phyloP scores from a whole-genome alignment of 331 rosid genomes.

The Cydonia oblonga region DNA sequence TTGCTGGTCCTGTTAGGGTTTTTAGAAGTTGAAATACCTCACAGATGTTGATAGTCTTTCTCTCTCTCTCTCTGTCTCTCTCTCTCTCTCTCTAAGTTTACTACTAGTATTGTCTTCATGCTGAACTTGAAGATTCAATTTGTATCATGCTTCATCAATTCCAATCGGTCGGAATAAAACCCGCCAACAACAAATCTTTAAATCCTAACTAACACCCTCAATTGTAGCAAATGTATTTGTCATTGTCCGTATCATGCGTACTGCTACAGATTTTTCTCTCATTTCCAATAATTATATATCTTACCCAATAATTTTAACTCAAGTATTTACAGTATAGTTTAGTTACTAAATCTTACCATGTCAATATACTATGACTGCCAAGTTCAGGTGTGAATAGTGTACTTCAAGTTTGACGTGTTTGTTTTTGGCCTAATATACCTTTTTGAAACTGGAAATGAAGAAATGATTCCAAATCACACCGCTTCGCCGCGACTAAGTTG shows the following conservation, averaged over 20 bases:
- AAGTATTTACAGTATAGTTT: not conserved
- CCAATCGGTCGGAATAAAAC: constrained; percentile 68
- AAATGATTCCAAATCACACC: not conserved
- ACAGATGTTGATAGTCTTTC: constrained; percentile 26
- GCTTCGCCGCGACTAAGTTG: not conserved
- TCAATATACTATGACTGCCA: not conserved
- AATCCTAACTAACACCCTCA: constrained; percentile 14
- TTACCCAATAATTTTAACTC: not conserved
- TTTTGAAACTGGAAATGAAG: not conserved
- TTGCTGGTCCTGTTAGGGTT: constrained; percentile 41
- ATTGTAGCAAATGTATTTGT: not conserved
- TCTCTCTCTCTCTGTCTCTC: constrained; percentile 6
- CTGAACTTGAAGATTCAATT: constrained; percentile 21
- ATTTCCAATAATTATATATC: not conserved
- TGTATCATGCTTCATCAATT: constrained; percentile 28
- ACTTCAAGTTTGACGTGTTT: not conserved
- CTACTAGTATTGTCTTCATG: not conserved
- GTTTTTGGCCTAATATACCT: not conserved
- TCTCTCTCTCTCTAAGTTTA: not conserved
- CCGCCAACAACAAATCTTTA: constrained; percentile 30
- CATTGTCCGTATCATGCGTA: not conserved
- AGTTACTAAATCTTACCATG: not conserved
- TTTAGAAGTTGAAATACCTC: not conserved
- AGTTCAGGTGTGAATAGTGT: not conserved
- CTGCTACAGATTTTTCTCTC: too few species aligned